Conservation (phyloP, 345 rosid genomes). For the Pugionium cornutum region DNA sequence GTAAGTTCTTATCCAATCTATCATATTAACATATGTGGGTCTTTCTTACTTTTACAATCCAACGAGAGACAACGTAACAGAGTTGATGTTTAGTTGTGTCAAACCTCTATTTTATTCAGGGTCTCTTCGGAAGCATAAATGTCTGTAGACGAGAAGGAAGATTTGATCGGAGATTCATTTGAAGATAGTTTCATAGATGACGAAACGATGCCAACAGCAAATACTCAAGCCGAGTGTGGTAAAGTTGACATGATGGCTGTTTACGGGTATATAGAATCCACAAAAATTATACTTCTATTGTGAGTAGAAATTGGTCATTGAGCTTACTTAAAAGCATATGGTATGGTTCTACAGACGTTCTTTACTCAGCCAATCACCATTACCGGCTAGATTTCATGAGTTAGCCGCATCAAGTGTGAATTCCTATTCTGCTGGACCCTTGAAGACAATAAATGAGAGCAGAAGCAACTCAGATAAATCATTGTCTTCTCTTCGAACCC, state of each 20-base stretch:
- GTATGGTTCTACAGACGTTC: conserved; percentile 64
- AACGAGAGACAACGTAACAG: conserved; percentile 9
- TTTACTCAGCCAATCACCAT: conserved; percentile 88
- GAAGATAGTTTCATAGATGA: conserved; percentile 93
- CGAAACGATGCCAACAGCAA: conserved; percentile 56
- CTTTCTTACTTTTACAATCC: too few species aligned
- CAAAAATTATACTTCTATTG: not conserved
- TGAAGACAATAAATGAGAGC: too few species aligned
- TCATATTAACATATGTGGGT: too few species aligned
- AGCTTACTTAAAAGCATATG: not conserved
- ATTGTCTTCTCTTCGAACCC: conserved; percentile 44
- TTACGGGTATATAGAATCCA: conserved; percentile 63
- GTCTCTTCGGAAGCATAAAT: conserved; percentile 75
- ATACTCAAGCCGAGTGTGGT: conserved; percentile 57
- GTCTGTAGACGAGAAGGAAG: conserved; percentile 66
- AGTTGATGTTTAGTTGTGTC: conserved; percentile 19
- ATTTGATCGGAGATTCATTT: conserved; percentile 47
- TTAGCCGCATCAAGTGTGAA: too few species aligned
- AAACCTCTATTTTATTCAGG: conserved; percentile 41
- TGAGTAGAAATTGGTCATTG: not conserved
- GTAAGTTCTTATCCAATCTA: conserved; percentile 51
- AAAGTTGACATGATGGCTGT: conserved; percentile 84
- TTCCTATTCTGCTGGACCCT: too few species aligned
- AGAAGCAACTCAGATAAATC: conserved; percentile 50
- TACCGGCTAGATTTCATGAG: too few species aligned